Percentiles rank a stretch among this genome's conserved stretches.
These are phyloP conservation scores for Cryptococcus deneoformans DNA, from an alignment of 1,284 basidiomycete species.

Conservation along the genomic window DNA sequence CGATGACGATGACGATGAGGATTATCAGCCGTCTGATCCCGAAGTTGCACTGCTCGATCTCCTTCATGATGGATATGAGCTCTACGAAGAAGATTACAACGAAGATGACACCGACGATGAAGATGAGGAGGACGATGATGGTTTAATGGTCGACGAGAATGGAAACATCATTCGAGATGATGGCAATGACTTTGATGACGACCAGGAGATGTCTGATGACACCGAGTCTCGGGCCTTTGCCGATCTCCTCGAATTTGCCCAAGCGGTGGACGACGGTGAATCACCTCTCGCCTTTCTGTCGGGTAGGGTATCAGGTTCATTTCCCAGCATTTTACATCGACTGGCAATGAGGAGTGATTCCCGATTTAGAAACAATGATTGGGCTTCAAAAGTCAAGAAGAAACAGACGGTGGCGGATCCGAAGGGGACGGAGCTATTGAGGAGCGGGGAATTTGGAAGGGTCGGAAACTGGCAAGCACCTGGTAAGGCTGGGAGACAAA, in stretches of 20 bases:
- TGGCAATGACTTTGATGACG: constrained; percentile 24
- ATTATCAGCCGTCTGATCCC: not conserved
- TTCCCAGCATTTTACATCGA: not conserved
- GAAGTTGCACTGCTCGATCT: no score
- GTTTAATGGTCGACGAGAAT: no score
- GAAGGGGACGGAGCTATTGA: constrained; percentile 66
- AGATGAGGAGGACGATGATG: constrained; percentile 17
- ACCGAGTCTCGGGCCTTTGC: not conserved
- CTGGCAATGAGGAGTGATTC: not conserved
- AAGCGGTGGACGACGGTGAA: not conserved
- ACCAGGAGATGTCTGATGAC: constrained; percentile 7
- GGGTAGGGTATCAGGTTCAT: not conserved
- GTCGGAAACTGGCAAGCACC: constrained; percentile 18
- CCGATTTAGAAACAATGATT: constrained; percentile 10
- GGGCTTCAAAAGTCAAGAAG: constrained; percentile 4
- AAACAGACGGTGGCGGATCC: constrained; percentile 63
- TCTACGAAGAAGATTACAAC: constrained; percentile 9
- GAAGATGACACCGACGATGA: constrained; percentile 24
- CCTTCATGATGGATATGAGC: not conserved
- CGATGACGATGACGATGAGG: not conserved
- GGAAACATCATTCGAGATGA: constrained; percentile 1
- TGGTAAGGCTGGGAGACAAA: constrained; percentile 8
- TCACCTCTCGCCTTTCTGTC: not conserved
- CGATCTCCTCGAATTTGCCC: not conserved
- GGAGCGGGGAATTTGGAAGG: constrained; percentile 82